Evolutionary conservation across 257 asterid genomes (phyloP), one percentile per base, ranked within the genome.

Genomic region (Echium plantagineum): DNA sequence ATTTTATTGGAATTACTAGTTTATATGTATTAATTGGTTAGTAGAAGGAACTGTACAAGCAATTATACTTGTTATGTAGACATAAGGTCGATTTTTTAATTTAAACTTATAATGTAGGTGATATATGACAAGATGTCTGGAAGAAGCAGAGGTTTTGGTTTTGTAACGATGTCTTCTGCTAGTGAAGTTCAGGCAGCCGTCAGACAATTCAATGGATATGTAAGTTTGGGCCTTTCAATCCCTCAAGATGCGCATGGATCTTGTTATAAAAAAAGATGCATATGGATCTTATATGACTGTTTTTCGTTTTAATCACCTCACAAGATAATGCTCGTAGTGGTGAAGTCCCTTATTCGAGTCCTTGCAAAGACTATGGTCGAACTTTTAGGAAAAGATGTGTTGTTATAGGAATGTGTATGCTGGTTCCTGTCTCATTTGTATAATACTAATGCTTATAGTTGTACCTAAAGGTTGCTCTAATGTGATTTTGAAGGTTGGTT

Each of bases 91-190:
- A n/a, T 24, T 52, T 21, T 31, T 54, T 13, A n/a, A 18, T 35
- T n/a, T 63, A 9, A 52, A 38, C 10, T 57, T 66, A 21, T 60
- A 52, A 66, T 72, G 74, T 80, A 91, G 98, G 98, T 88, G 71
- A 91, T 91, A 73, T 88, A 91, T 60, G 96, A 88, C 79, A 91
- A 84, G 76, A 20, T 32, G 3, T 56, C 94, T 0, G 98, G 95
- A 72, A 81, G 93, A 72, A 91, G 98, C 68, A 75, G 94, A 70
- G 98, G 98, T 7, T 91, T 85, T 53, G 98, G 93, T 61, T n/a
- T 87, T 46, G 95, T 91, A 67, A 88, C 98, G 16, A 91, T 88
- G 96, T 81, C 96, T 26, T 51, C 87, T 7, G 64, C 59, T 6
- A 77, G 84, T 73, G 98, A 83, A 77, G 95, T 71, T 56, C 79